phyloP scores from a whole-genome alignment of 2,329 filamentous ascomycete genomes.

The Aspergillus sp. region DNA sequence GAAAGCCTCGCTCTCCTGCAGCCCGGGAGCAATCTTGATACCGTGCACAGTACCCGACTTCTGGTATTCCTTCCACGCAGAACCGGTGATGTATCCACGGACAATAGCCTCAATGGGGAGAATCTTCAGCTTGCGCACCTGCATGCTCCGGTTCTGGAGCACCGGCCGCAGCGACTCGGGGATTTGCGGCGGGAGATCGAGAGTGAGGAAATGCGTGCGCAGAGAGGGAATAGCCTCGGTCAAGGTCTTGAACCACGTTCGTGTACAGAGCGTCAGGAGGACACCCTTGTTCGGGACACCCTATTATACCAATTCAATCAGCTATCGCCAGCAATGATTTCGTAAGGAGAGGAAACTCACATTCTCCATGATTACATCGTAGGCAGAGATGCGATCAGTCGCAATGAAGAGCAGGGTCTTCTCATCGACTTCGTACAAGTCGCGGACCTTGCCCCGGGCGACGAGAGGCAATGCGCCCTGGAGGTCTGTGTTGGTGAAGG shows the following conservation, averaged over 20 bases:
- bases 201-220: conserved; percentile 57
- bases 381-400: conserved; percentile 88
- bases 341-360: conserved; percentile 44
- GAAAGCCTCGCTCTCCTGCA: conserved; percentile 65
- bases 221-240: conserved; percentile 50
- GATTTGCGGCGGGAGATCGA: conserved; percentile 48
- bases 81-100: conserved; percentile 83
- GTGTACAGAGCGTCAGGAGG: conserved; percentile 60
- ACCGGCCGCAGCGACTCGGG: conserved; percentile 44
- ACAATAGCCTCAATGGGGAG: conserved; percentile 78
- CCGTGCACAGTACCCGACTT: conserved; percentile 72
- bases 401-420: conserved; percentile 73
- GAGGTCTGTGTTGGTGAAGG: conserved; percentile 38
- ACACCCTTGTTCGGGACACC: conserved; percentile 62
- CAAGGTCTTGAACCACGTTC: conserved; percentile 62
- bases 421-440: conserved; percentile 67
- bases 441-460: conserved; percentile 68
- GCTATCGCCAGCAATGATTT: conserved; percentile 13
- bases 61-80: conserved; percentile 73
- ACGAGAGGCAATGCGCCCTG: conserved; percentile 43
- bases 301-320: conserved; percentile 29
- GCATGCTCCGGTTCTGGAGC: conserved; percentile 65
- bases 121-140: conserved; percentile 64
- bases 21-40: conserved; percentile 58
- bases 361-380: conserved; percentile 85